A percentile compares a stretch with the other conserved stretches of the same genome.
phyloP scores from a whole-genome alignment of 2,329 filamentous ascomycete species.

The Thielaviopsis musarum region DNA sequence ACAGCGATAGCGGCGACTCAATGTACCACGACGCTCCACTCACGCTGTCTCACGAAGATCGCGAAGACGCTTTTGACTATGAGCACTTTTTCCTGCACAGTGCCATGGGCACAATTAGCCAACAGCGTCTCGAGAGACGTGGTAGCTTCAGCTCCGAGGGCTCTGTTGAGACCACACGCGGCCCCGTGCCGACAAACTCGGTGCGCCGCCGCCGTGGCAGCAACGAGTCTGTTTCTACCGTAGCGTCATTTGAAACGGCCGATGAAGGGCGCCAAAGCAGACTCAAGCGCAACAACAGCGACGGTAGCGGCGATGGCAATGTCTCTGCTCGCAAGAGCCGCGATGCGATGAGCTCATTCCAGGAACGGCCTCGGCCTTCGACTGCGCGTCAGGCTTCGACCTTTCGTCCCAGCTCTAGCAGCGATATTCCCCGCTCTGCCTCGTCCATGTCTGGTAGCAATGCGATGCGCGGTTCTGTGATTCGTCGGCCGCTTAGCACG shows the following conservation, averaged over 20 bases:
- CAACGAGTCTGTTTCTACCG: slow-evolving; percentile 31
- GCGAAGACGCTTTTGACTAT: slow-evolving; percentile 90
- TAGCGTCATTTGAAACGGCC: slow-evolving; percentile 40
- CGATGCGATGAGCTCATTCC: slow-evolving; percentile 15
- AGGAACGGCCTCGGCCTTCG: slow-evolving; percentile 12
- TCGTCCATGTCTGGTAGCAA: slow-evolving; percentile 11
- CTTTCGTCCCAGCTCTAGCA: slow-evolving; percentile 3
- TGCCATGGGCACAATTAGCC: slow-evolving; percentile 63
- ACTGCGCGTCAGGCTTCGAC: slow-evolving; percentile 1
- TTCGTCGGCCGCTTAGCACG: slow-evolving; percentile 27
- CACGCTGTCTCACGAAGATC: slow-evolving; percentile 70
- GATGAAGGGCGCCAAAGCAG: slow-evolving; percentile 32
- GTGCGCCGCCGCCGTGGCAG: slow-evolving; percentile 28
- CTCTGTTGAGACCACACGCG: slow-evolving; percentile 45
- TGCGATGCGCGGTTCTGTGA: slow-evolving; percentile 14
- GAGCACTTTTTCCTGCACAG: slow-evolving; percentile 92
- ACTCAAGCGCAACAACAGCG: slow-evolving; percentile 17
- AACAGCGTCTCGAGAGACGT: slow-evolving; percentile 28
- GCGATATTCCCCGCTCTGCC: slow-evolving; percentile 5
- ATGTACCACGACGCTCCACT: slow-evolving; percentile 46
- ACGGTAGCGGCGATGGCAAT: slow-evolving; percentile 11
- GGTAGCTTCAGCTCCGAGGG: slow-evolving; percentile 41
- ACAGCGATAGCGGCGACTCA: slow-evolving; percentile 47
- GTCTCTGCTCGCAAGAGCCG: slow-evolving; percentile 16
- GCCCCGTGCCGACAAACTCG: slow-evolving; percentile 21